A percentile compares a stretch with the other conserved stretches of the same genome.
phyloP scores from a whole-genome alignment of 2,329 filamentous ascomycete species.

The Hypoxylon sp. region DNA sequence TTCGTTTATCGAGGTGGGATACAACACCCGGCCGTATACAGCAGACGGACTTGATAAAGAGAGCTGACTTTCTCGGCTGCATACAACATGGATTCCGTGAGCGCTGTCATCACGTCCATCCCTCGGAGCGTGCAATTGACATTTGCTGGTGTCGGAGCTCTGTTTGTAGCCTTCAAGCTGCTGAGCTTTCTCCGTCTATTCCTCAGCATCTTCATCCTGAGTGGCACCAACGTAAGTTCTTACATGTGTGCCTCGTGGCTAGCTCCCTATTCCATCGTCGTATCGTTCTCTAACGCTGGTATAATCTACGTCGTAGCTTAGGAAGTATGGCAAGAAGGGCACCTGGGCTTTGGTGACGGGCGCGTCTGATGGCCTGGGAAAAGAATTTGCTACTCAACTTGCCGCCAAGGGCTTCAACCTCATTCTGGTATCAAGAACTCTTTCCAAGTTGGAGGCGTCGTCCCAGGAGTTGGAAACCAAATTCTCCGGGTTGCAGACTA shows the following conservation, averaged over 20 bases:
- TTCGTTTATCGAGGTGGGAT: background rate
- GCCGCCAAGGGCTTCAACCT: constrained; percentile 94
- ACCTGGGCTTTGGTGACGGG: constrained; percentile 96
- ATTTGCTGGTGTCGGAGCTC: constrained; percentile 67
- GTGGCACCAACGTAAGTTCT: constrained; percentile 69
- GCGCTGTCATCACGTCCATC: constrained; percentile 54
- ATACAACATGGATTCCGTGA: constrained; percentile 51
- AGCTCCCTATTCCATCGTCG: background rate
- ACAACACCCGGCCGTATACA: background rate
- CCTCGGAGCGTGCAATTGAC: constrained; percentile 61
- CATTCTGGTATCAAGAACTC: constrained; percentile 93
- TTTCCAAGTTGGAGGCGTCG: constrained; percentile 86
- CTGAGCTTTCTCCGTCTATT: constrained; percentile 72
- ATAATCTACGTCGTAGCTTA: constrained; percentile 69
- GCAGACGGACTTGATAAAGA: background rate
- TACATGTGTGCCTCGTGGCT: background rate
- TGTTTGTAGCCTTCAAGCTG: constrained; percentile 68
- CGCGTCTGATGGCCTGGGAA: constrained; percentile 95
- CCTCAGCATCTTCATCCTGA: constrained; percentile 76
- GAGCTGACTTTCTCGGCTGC: background rate
- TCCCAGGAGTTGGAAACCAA: constrained; percentile 80
- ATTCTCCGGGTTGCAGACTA: constrained; percentile 76
- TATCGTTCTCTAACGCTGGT: constrained; percentile 40
- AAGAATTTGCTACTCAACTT: constrained; percentile 93
- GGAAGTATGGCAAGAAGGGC: constrained; percentile 89